A percentile compares a stretch with the other conserved stretches of the same genome.
These are phyloP conservation scores for Phytophthora cactorum DNA, from an alignment of 352 stramenopile species.

Conservation along the genomic window DNA sequence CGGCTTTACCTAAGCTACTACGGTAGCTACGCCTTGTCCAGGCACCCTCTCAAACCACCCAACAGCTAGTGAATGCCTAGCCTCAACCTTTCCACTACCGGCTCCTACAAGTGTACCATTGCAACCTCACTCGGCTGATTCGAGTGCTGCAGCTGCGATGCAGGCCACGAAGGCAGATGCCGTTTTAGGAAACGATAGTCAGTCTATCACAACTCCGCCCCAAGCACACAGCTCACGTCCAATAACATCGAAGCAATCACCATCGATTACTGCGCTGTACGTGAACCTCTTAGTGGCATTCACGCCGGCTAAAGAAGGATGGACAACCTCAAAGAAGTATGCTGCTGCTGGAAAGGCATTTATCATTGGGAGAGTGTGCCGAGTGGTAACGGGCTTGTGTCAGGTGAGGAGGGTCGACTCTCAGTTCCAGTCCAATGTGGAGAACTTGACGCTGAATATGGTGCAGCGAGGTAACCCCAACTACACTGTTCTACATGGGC, in stretches of 20 bases:
- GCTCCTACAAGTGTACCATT: too few species aligned
- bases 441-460: constrained; percentile 10
- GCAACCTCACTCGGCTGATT: too few species aligned
- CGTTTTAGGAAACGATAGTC: too few species aligned
- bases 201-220: neutral
- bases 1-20: too few species aligned
- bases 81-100: too few species aligned
- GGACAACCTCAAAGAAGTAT: constrained; percentile 11
- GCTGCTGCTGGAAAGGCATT: constrained; percentile 7
- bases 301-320: constrained; percentile 7
- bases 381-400: constrained; percentile 10
- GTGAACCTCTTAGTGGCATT: constrained; percentile 12
- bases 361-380: constrained; percentile 10
- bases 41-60: too few species aligned
- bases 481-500: constrained; percentile 4
- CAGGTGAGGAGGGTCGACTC: constrained; percentile 21
- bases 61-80: too few species aligned
- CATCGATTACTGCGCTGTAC: constrained; percentile 1
- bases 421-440: constrained; percentile 12
- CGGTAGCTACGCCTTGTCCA: too few species aligned
- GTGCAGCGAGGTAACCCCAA: constrained; percentile 10
- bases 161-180: too few species aligned
- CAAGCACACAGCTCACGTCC: neutral
- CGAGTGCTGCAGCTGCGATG: too few species aligned
- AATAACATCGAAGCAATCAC: neutral